Conservation (phyloP, 441 rosid genomes). For the Euphorbia celastroides region DNA sequence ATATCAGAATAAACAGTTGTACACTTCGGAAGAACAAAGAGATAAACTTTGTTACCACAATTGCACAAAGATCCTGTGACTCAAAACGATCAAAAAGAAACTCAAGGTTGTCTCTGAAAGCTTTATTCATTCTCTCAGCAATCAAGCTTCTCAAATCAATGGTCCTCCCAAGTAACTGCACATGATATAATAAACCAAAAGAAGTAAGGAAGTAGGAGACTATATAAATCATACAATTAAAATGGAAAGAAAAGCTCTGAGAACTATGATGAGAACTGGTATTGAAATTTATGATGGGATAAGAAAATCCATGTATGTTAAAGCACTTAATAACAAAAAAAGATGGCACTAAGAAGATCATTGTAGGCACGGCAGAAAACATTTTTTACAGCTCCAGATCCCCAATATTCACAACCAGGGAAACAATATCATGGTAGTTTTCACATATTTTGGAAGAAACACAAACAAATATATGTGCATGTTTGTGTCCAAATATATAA, state of each 20-base stretch:
- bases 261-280: not conserved
- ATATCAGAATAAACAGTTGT: slow-evolving; percentile 8
- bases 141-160: slow-evolving; percentile 88
- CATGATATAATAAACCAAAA: slow-evolving; percentile 22
- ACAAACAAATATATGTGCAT: no score
- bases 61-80: slow-evolving; percentile 94
- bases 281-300: slow-evolving; percentile 6
- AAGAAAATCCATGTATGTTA: not conserved
- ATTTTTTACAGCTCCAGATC: not conserved
- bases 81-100: slow-evolving; percentile 96
- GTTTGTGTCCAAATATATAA: not conserved
- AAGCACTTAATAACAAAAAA: not conserved
- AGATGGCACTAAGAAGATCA: not conserved
- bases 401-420: no score
- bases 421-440: not conserved
- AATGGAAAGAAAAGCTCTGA: not conserved
- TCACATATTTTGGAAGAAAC: not conserved
- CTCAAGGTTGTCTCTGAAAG: slow-evolving; percentile 96
- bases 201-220: slow-evolving; percentile 14
- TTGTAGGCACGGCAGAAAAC: not conserved
- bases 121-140: slow-evolving; percentile 85
- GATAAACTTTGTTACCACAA: slow-evolving; percentile 52
- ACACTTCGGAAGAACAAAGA: slow-evolving; percentile 13
- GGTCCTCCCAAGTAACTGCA: slow-evolving; percentile 94
- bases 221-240: not conserved